A percentile compares a stretch with the other conserved stretches of the same genome.
Conservation (phyloP, 2,329 filamentous ascomycete species). For the Hypoxylon sp. region DNA sequence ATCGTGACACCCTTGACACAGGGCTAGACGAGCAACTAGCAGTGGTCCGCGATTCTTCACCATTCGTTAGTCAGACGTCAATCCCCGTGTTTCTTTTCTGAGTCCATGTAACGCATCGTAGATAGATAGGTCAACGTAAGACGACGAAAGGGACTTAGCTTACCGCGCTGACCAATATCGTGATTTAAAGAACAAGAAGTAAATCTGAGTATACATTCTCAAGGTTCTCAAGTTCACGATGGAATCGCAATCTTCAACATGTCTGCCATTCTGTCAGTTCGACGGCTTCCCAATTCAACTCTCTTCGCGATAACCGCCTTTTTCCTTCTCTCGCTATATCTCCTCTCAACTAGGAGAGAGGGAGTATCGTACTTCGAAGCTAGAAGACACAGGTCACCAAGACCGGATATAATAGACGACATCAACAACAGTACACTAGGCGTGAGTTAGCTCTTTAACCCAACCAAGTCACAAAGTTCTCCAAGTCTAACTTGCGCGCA, state of each 20-base stretch:
- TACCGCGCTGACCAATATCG: background rate
- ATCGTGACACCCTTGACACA: background rate
- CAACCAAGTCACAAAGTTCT: background rate
- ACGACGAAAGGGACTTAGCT: background rate
- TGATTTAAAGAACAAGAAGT: background rate
- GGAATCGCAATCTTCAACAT: slow-evolving; percentile 9
- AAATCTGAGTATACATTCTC: background rate
- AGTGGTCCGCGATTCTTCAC: background rate
- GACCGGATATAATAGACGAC: slow-evolving; percentile 20
- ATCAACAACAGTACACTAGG: slow-evolving; percentile 38
- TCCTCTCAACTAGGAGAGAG: slow-evolving; percentile 19
- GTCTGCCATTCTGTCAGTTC: slow-evolving; percentile 20
- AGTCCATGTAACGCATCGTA: background rate
- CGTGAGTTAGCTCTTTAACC: slow-evolving; percentile 21
- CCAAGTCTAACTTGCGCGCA: slow-evolving; percentile 41
- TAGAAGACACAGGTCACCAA: background rate
- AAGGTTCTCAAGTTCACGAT: background rate
- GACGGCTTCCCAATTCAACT: slow-evolving; percentile 18
- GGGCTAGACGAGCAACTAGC: background rate
- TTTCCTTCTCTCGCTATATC: slow-evolving; percentile 21
- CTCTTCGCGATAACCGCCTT: slow-evolving; percentile 24
- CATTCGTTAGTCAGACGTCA: background rate
- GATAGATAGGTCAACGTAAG: background rate
- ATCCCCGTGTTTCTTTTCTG: background rate
- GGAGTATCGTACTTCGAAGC: slow-evolving; percentile 14